Conservation (phyloP, 2,329 filamentous ascomycete genomes). For the Aspergillus sp. region DNA sequence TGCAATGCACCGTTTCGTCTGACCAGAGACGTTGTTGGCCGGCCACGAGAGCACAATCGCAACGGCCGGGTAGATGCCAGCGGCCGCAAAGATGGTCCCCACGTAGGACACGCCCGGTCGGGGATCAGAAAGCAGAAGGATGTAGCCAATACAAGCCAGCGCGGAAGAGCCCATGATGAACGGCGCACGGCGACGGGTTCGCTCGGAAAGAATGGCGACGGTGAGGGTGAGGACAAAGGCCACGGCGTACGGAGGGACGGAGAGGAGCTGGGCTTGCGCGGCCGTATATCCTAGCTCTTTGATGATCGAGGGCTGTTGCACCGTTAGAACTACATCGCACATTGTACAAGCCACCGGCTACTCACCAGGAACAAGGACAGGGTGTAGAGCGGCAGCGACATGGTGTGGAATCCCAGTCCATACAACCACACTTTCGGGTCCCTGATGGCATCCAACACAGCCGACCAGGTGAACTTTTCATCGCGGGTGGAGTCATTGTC, state of each 20-base stretch:
- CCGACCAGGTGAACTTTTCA: slow-evolving; percentile 67
- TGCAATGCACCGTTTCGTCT: slow-evolving; percentile 67
- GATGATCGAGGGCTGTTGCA: slow-evolving; percentile 41
- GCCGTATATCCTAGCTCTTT: slow-evolving; percentile 42
- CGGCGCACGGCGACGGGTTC: slow-evolving; percentile 55
- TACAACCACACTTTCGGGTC: slow-evolving; percentile 74
- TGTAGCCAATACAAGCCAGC: slow-evolving; percentile 62
- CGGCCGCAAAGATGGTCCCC: slow-evolving; percentile 63
- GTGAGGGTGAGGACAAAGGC: slow-evolving; percentile 60
- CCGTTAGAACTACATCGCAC: background rate
- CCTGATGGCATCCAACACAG: slow-evolving; percentile 61
- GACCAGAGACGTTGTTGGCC: slow-evolving; percentile 68
- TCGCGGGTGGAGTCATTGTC: slow-evolving; percentile 69
- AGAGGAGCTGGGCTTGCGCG: slow-evolving; percentile 52
- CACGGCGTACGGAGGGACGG: slow-evolving; percentile 64
- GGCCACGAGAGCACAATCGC: slow-evolving; percentile 68
- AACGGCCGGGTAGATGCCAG: slow-evolving; percentile 65
- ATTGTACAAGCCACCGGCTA: background rate
- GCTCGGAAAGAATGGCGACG: slow-evolving; percentile 62
- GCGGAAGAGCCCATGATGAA: slow-evolving; percentile 61
- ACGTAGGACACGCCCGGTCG: slow-evolving; percentile 59
- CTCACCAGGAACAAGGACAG: slow-evolving; percentile 37
- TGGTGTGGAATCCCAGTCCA: slow-evolving; percentile 68
- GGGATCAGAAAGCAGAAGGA: slow-evolving; percentile 56
- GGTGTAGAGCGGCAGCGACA: slow-evolving; percentile 59